Evolutionary conservation across 2,329 filamentous ascomycete genomes (phyloP).

Genomic region (Aspergillus phoenicis): DNA sequence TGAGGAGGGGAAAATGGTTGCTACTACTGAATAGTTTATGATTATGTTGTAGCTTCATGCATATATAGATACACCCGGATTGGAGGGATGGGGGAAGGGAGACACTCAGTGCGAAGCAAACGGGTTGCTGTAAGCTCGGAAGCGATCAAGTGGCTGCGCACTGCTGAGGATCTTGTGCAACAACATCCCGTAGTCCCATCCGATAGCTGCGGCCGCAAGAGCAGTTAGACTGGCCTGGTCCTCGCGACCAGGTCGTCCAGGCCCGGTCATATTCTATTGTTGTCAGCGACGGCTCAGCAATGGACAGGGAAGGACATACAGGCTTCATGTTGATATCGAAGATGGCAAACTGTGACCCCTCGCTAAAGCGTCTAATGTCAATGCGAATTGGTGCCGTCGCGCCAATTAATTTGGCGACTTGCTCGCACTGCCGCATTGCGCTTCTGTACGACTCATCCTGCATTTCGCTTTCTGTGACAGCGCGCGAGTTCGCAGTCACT

Average conservation of each 20-base stretch:
- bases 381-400: constrained; percentile 6
- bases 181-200: constrained; percentile 48
- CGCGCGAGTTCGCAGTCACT: constrained; percentile 4
- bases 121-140: constrained; percentile 17
- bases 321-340: constrained; percentile 13
- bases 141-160: constrained; percentile 12
- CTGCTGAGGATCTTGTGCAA: constrained; percentile 39
- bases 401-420: constrained; percentile 1
- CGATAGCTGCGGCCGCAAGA: constrained; percentile 47
- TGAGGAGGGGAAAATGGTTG: constrained; percentile 30
- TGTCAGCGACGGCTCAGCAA: neutral
- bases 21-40: neutral
- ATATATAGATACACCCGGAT: no score
- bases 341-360: constrained; percentile 3
- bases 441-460: constrained; percentile 1
- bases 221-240: constrained; percentile 52
- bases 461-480: constrained; percentile 2
- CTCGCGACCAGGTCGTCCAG: constrained; percentile 51
- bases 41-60: neutral
- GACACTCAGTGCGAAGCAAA: neutral
- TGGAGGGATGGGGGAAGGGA: neutral
- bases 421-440: constrained; percentile 6
- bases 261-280: constrained; percentile 51
- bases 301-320: constrained; percentile 26
- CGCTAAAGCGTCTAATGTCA: constrained; percentile 1